Percentiles rank a stretch among this genome's conserved stretches.
Conservation (phyloP, 805 yeast species). For the Schwanniomyces pseudopolymorphus region DNA sequence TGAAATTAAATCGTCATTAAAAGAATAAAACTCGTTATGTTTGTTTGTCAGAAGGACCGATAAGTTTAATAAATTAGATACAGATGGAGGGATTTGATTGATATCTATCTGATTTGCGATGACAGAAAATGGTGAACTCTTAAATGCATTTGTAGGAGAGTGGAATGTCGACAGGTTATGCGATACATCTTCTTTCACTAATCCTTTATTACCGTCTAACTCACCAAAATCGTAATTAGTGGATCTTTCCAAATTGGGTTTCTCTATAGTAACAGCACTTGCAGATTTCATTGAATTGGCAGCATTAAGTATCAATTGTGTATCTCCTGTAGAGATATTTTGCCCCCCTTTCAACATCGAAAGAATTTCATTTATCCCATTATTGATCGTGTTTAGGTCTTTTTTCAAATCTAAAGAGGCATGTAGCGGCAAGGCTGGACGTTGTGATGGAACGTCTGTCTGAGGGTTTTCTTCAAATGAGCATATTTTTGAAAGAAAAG, state of each 20-base stretch:
- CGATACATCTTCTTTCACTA: background rate
- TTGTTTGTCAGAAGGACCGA: constrained; percentile 6
- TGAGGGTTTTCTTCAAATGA: constrained; percentile 38
- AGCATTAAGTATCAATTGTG: constrained; percentile 23
- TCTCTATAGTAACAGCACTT: constrained; percentile 2
- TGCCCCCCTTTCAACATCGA: constrained; percentile 16
- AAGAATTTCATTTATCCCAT: constrained; percentile 36
- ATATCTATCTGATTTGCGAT: constrained; percentile 30
- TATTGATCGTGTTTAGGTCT: constrained; percentile 32
- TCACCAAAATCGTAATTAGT: background rate
- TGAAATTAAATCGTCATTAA: constrained; percentile 48
- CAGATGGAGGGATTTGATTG: constrained; percentile 32
- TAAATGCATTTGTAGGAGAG: constrained; percentile 35
- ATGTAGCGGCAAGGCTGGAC: background rate
- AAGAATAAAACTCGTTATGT: constrained; percentile 12
- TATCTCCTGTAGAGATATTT: constrained; percentile 17
- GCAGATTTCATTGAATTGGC: constrained; percentile 23
- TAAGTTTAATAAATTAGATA: constrained; percentile 26
- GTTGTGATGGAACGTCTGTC: background rate
- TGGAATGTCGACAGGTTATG: constrained; percentile 12
- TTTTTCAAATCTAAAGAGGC: background rate
- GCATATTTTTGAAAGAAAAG: constrained; percentile 51
- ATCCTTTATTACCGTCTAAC: background rate
- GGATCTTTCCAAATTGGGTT: background rate
- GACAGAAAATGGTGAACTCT: constrained; percentile 45